Percentiles rank a stretch among this genome's conserved stretches.
Conservation (phyloP, 768 basidiomycete species). For the Macrolepiota albuminosa region DNA sequence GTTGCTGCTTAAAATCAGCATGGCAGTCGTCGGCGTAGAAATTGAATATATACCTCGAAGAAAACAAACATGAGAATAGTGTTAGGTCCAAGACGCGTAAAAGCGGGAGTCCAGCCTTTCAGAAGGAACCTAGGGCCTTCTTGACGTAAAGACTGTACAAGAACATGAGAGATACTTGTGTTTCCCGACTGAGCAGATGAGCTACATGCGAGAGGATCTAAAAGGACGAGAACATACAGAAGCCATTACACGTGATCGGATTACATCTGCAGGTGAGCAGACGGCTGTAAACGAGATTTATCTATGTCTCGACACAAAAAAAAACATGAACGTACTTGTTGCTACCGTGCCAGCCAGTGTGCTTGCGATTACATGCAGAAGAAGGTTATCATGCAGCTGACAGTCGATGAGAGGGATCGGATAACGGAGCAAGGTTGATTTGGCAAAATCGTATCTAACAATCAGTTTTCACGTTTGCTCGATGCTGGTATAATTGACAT, state of each 20-base stretch:
- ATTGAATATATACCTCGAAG: no score
- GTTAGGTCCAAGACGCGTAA: constrained; percentile 79
- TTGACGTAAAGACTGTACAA: constrained; percentile 55
- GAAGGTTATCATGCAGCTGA: constrained; percentile 59
- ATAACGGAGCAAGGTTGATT: constrained; percentile 46
- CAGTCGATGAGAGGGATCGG: constrained; percentile 53
- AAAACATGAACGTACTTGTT: constrained; percentile 49
- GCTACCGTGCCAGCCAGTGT: constrained; percentile 69
- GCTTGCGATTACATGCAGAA: constrained; percentile 66
- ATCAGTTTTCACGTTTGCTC: neutral
- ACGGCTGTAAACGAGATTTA: constrained; percentile 43
- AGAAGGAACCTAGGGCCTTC: constrained; percentile 79
- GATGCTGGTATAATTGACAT: neutral
- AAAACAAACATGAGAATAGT: constrained; percentile 84
- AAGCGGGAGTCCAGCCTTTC: constrained; percentile 89
- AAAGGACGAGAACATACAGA: constrained; percentile 39
- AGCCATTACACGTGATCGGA: constrained; percentile 75
- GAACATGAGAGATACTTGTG: constrained; percentile 43
- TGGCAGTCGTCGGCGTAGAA: neutral
- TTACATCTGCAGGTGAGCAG: constrained; percentile 74
- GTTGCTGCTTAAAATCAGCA: constrained; percentile 44
- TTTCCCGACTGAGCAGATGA: constrained; percentile 41
- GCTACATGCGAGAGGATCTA: constrained; percentile 2
- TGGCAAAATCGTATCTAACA: constrained; percentile 73
- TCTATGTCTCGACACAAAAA: neutral